Base-by-base conservation (phyloP, 352 stramenopile species). In the Phytophthora meadii region DNA sequence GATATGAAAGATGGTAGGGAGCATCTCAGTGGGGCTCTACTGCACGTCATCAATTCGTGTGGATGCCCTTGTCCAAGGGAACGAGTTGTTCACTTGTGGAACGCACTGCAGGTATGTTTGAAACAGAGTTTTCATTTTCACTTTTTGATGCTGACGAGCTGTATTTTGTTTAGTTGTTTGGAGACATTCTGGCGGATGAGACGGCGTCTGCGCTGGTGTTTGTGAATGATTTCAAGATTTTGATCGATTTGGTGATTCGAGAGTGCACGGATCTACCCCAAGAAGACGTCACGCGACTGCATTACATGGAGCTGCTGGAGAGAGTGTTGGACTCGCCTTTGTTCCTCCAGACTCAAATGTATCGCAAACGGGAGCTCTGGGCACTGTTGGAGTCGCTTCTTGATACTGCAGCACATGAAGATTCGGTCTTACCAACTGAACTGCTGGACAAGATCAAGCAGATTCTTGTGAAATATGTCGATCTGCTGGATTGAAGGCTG, bases 11-110 rank as follows among this genome's bases (percentile, higher is more conserved):
- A 89, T 24, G 84, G 84, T 10, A 74, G 72, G 19, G 66, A 93
- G 44, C 79, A 91, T 61, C 47, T 93, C 22, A 79, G 84, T 32
- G 81, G 79, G 15, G 84, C 84, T 47, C 45, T 93, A 40, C 68
- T 93, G 62, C 82, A 93, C 65, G 84, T 91, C 57, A 90, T 93
- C 61, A 93, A 93, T 54, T 89, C 82, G 61, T 91, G 84, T 30
- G 84, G 84, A n/a, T 91, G 76, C 66, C 84, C 84, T 39, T 90
- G 81, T 64, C 72, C 76, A 0, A 41, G 37, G 1, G 54, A 70
- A 42, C 67, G 81, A 15, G 54, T 65, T 24, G 59, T 76, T 7
- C 72, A 88, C 25, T 65, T 93, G 11, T 74, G 68, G 54, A 84
- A 91, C 44, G 51, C 73, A 15, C 55, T 92, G 5, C 76, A 87